Conservation (phyloP, 1,139 yeast genomes). For the Lodderomyces beijingensis region DNA sequence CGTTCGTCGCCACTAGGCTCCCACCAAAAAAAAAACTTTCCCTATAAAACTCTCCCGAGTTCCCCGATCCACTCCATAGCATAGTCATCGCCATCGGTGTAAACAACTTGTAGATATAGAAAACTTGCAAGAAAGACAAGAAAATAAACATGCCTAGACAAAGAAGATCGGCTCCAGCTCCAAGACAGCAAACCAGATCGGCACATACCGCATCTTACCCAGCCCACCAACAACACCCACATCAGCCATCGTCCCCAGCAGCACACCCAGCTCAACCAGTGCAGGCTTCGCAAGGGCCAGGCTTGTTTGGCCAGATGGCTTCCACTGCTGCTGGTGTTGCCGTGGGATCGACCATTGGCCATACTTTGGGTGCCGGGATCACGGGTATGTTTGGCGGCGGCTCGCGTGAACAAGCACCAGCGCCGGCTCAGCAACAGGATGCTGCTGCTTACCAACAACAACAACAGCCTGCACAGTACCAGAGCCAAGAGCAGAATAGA, state of each 20-base stretch:
- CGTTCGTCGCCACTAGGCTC: no score
- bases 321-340: constrained; percentile 99
- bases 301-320: constrained; percentile 95
- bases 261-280: constrained; percentile 37
- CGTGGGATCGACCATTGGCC: constrained; percentile 95
- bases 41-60: no score
- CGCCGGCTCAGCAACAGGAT: constrained; percentile 32
- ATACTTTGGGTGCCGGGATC: constrained; percentile 92
- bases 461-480: constrained; percentile 34
- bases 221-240: constrained; percentile 11
- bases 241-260: constrained; percentile 23
- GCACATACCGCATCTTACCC: constrained; percentile 70
- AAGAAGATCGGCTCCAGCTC: constrained; percentile 62
- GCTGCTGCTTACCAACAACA: constrained; percentile 22
- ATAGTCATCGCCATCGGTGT: no score
- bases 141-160: constrained; percentile 49
- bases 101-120: no score
- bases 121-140: no score
- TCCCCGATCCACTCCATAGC: no score
- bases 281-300: constrained; percentile 57
- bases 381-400: constrained; percentile 85
- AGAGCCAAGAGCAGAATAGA: constrained; percentile 45
- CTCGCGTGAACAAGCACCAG: constrained; percentile 50
- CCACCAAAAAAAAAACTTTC: no score
- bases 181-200: constrained; percentile 62